These are phyloP conservation scores for Chalciporus piperatus DNA, from an alignment of 768 basidiomycete genomes.

Conservation along the genomic window DNA sequence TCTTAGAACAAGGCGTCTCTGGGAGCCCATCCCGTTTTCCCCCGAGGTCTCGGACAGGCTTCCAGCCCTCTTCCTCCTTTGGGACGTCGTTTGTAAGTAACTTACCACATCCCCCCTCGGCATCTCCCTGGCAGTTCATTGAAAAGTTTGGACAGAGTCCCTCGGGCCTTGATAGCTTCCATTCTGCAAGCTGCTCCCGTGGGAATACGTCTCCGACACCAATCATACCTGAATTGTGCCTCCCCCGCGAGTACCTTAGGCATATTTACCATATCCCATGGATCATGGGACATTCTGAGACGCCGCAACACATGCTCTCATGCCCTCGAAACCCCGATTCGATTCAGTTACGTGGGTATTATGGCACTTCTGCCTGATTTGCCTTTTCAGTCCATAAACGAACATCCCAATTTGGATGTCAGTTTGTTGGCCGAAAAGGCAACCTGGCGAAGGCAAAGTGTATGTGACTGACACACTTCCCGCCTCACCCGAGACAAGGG, in stretches of 20 bases:
- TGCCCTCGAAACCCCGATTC: neutral
- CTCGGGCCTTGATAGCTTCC: neutral
- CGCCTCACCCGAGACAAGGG: slow-evolving; percentile 23
- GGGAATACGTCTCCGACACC: neutral
- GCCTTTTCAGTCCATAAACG: slow-evolving; percentile 24
- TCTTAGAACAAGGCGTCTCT: neutral
- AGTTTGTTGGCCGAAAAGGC: slow-evolving; percentile 28
- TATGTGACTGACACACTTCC: slow-evolving; percentile 1
- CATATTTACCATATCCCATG: neutral
- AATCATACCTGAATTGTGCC: neutral
- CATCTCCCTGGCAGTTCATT: slow-evolving; percentile 1
- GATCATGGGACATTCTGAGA: slow-evolving; percentile 19
- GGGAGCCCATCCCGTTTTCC: neutral
- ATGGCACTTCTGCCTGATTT: slow-evolving; percentile 6
- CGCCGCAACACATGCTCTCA: slow-evolving; percentile 11
- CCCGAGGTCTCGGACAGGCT: neutral
- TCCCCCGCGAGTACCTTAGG: neutral
- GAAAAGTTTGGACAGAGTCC: neutral
- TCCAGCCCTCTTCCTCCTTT: too few relatives aligned
- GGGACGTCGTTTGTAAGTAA: too few relatives aligned
- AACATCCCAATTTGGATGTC: slow-evolving; percentile 18
- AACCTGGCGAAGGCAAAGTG: slow-evolving; percentile 13
- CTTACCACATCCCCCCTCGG: too few relatives aligned
- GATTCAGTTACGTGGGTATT: neutral
- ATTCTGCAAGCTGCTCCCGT: neutral